phyloP scores from a whole-genome alignment of 2,329 filamentous ascomycete genomes.

The Trematosphaeria pertusa region DNA sequence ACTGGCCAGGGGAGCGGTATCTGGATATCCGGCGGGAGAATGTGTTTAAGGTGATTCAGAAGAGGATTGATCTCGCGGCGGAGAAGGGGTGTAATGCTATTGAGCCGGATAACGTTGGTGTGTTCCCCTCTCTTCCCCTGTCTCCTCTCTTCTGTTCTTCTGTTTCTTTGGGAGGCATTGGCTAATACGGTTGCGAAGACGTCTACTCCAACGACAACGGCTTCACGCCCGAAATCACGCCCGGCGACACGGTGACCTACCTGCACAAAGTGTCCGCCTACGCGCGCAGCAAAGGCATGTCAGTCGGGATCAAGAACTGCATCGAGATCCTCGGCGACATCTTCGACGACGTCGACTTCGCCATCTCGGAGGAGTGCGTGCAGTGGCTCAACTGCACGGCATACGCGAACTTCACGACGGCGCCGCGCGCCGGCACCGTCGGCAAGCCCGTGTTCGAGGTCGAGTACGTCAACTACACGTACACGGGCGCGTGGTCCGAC shows the following conservation, averaged over 20 bases:
- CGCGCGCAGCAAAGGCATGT: constrained; percentile 25
- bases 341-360: constrained; percentile 31
- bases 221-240: constrained; percentile 24
- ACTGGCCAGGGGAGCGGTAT: constrained; percentile 33
- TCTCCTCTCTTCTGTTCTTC: no score
- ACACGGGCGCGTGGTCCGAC: constrained; percentile 22
- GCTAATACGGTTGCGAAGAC: no score
- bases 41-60: constrained; percentile 32
- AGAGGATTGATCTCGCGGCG: constrained; percentile 31
- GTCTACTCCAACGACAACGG: constrained; percentile 32
- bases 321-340: constrained; percentile 32
- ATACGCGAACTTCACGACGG: constrained; percentile 31
- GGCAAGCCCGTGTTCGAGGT: constrained; percentile 34
- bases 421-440: constrained; percentile 15
- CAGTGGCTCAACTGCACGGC: constrained; percentile 29
- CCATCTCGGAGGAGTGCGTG: constrained; percentile 32
- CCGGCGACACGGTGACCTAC: constrained; percentile 25
- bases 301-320: constrained; percentile 34
- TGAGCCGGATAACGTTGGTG: constrained; percentile 45
- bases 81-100: constrained; percentile 47
- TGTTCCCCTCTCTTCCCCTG: constrained; percentile 8
- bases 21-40: constrained; percentile 28
- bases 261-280: constrained; percentile 26
- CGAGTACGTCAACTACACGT: constrained; percentile 32
- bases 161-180: no score